Evolutionary conservation across 169 alveolate genomes (phyloP).

Genomic region (Amoebophrya sp.): DNA sequence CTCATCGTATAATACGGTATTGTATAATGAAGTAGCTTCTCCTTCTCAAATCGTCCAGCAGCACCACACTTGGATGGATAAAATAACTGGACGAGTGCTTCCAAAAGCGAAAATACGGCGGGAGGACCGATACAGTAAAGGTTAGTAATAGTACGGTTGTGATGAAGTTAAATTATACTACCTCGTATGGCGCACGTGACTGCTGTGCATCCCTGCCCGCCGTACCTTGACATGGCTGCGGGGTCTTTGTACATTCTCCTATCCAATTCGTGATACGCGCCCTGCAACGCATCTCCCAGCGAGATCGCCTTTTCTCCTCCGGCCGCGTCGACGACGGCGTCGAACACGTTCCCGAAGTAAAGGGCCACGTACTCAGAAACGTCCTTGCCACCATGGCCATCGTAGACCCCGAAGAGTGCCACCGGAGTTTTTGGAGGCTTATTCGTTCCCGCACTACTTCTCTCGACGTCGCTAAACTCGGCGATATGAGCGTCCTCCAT

Average conservation of each 20-base stretch:
- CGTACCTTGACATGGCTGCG: neutral
- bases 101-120: no score
- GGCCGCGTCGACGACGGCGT: no score
- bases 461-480: neutral
- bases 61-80: no score
- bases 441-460: no score
- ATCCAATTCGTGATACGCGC: neutral
- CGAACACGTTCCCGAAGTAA: neutral
- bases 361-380: neutral
- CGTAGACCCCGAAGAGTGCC: neutral
- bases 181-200: neutral
- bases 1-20: no score
- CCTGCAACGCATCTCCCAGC: neutral
- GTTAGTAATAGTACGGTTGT: no score
- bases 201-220: neutral
- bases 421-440: neutral
- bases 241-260: neutral
- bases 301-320: no score
- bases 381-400: neutral
- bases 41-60: no score
- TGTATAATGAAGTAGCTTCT: no score
- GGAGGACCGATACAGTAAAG: no score
- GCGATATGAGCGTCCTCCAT: neutral
- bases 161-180: no score
- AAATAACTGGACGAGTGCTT: no score